Conservation (phyloP, 306 rosid genomes). For the Cucumis hystrix region DNA sequence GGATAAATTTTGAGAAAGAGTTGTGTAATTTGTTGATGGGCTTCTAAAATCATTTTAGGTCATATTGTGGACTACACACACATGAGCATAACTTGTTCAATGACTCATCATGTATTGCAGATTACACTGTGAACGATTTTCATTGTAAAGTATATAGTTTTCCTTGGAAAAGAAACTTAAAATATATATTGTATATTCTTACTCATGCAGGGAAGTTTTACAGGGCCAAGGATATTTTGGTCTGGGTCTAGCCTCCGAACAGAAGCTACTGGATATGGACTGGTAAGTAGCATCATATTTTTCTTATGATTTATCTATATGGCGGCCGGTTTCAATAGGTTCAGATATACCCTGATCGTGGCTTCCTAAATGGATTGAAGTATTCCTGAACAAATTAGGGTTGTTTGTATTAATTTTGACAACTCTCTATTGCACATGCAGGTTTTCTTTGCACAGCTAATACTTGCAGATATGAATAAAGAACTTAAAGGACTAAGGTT, state of each 20-base stretch:
- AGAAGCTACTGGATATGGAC: slow-evolving; percentile 99
- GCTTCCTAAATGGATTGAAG: neutral
- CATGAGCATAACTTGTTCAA: neutral
- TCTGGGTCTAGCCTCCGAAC: slow-evolving; percentile 98
- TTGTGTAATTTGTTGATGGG: neutral
- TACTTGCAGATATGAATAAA: slow-evolving; percentile 93
- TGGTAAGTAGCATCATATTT: slow-evolving; percentile 49
- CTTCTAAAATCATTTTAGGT: neutral
- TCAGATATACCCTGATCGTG: neutral
- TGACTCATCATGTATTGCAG: neutral
- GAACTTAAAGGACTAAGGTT: slow-evolving; percentile 98
- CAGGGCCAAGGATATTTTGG: slow-evolving; percentile 97
- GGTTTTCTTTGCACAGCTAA: slow-evolving; percentile 98
- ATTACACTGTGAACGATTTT: slow-evolving; percentile 4
- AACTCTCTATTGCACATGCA: slow-evolving; percentile 31
- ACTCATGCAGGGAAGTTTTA: slow-evolving; percentile 97
- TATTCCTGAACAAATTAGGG: neutral
- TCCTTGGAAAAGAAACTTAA: slow-evolving; percentile 11
- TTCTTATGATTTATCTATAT: slow-evolving; percentile 7
- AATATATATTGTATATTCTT: slow-evolving; percentile 13
- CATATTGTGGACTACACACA: neutral
- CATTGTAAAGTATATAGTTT: neutral
- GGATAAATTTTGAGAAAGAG: neutral
- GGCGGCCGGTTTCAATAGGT: slow-evolving; percentile 3
- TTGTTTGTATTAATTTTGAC: slow-evolving; percentile 5